Percentiles rank a stretch among this genome's conserved stretches.
phyloP scores from a whole-genome alignment of 495 filamentous ascomycete genomes.

The Podospora anserina region DNA sequence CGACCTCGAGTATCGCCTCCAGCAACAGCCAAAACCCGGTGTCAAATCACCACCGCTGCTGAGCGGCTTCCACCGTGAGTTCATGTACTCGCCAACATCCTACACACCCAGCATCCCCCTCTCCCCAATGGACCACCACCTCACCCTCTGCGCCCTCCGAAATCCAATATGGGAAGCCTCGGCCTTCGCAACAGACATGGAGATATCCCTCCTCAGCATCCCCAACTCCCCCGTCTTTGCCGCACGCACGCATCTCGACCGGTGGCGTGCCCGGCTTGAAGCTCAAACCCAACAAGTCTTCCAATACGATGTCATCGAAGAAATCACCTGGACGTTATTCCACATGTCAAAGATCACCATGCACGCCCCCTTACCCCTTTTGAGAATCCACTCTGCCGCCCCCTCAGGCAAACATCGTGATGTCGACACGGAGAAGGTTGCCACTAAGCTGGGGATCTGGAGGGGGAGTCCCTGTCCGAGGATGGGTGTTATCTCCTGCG shows the following conservation, averaged over 20 bases:
- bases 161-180: constrained; percentile 30
- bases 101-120: not conserved
- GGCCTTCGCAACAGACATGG: not conserved
- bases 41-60: not conserved
- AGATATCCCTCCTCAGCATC: not conserved
- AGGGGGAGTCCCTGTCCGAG: constrained; percentile 23
- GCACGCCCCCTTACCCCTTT: constrained; percentile 29
- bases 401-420: constrained; percentile 8
- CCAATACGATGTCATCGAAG: constrained; percentile 10
- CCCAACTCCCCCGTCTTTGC: not conserved
- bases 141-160: constrained; percentile 32
- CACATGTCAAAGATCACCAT: constrained; percentile 31
- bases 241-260: not conserved
- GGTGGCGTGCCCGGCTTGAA: not conserved
- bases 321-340: constrained; percentile 29
- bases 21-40: not conserved
- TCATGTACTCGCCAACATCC: not conserved
- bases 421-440: constrained; percentile 16
- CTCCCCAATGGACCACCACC: constrained; percentile 28
- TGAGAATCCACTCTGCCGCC: constrained; percentile 26
- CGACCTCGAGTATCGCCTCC: not conserved
- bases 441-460: constrained; percentile 29
- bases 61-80: not conserved
- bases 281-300: not conserved
- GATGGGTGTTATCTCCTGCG: constrained; percentile 26